Percentiles rank a stretch among this genome's conserved stretches.
These are phyloP conservation scores for Yamadazyma phyllophila DNA, from an alignment of 805 yeast species.

Conservation along the genomic window DNA sequence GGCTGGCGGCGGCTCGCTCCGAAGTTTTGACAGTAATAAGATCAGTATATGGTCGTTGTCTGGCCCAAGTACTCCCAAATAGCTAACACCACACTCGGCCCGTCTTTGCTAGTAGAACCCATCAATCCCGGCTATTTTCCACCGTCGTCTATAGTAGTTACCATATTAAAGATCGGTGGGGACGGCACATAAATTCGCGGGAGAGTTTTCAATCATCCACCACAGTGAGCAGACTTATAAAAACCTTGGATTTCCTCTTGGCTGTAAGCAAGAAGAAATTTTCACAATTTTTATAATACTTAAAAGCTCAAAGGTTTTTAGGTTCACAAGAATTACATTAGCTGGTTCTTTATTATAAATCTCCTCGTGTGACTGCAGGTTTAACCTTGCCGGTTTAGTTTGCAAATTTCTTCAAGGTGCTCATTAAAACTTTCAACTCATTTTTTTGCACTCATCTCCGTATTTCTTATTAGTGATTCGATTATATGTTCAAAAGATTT, in stretches of 20 bases:
- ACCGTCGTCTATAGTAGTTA: too few relatives aligned
- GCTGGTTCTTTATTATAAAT: too few relatives aligned
- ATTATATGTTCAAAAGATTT: slow-evolving; percentile 9
- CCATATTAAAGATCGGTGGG: slow-evolving; percentile 2
- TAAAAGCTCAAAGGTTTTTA: too few relatives aligned
- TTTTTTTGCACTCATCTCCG: slow-evolving; percentile 1
- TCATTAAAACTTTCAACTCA: not conserved
- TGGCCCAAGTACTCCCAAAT: not conserved
- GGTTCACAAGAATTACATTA: too few relatives aligned
- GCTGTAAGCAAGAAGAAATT: not conserved
- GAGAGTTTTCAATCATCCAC: not conserved
- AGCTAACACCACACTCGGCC: too few relatives aligned
- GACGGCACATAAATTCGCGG: slow-evolving; percentile 4
- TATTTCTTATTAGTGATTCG: not conserved
- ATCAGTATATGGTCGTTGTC: not conserved
- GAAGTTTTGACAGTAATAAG: not conserved
- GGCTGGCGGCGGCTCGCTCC: not conserved
- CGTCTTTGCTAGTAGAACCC: too few relatives aligned
- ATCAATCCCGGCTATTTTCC: too few relatives aligned
- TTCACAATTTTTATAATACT: not conserved
- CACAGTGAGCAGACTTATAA: slow-evolving; percentile 5
- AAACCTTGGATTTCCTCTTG: slow-evolving; percentile 2
- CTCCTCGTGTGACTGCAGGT: not conserved
- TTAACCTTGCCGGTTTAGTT: not conserved
- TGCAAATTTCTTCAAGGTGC: not conserved